phyloP scores from a whole-genome alignment of 352 stramenopile species.

The Phytopythium oedochilum region DNA sequence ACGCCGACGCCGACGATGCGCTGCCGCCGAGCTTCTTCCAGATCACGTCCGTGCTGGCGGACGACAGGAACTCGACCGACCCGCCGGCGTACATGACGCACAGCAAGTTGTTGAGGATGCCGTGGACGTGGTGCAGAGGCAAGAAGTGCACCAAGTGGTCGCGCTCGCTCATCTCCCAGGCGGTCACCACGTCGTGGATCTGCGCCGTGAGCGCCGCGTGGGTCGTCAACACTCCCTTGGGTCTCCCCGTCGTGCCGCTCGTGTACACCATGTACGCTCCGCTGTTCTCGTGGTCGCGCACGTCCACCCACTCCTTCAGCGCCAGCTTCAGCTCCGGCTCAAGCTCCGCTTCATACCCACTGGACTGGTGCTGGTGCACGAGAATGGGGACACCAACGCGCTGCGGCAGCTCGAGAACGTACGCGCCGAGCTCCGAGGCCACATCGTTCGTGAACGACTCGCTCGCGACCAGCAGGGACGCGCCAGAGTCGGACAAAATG shows the following conservation, averaged over 20 bases:
- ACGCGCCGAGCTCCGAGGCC: constrained; percentile 18
- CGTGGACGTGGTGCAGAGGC: constrained; percentile 41
- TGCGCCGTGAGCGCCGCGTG: constrained; percentile 39
- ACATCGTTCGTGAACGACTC: constrained; percentile 22
- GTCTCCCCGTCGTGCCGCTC: constrained; percentile 73
- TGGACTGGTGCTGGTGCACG: constrained; percentile 5
- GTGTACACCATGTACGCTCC: constrained; percentile 78
- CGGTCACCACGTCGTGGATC: constrained; percentile 4
- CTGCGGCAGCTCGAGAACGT: constrained; percentile 11
- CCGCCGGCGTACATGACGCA: too few species aligned
- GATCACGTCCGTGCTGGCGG: too few species aligned
- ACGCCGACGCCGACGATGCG: too few species aligned
- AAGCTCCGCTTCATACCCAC: neutral
- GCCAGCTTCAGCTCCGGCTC: constrained; percentile 10
- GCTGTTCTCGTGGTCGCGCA: constrained; percentile 10
- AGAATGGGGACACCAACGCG: constrained; percentile 20
- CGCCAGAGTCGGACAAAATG: constrained; percentile 56
- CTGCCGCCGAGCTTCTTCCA: too few species aligned
- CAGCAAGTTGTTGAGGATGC: too few species aligned
- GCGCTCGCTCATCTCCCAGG: constrained; percentile 41
- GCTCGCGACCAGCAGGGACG: constrained; percentile 42
- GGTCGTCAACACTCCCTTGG: constrained; percentile 84
- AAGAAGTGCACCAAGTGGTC: constrained; percentile 64
- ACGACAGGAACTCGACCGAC: too few species aligned
- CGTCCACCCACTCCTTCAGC: constrained; percentile 32